Conservation (phyloP, 164 flowering plant genomes). For the Vitis rotundifolia region DNA sequence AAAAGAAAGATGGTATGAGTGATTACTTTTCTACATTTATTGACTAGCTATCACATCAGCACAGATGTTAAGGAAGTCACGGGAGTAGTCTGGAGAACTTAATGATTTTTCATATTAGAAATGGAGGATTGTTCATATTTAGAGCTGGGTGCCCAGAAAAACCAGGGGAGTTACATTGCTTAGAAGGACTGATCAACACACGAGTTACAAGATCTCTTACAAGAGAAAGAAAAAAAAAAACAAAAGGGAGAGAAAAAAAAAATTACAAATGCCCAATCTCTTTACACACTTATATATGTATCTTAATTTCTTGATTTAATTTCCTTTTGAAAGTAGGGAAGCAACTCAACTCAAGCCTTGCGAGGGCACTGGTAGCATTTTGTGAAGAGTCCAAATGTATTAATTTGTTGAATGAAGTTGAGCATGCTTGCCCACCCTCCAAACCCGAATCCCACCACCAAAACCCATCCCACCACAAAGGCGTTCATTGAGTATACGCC, state of each 20-base stretch:
- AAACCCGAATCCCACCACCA: conserved; percentile 68
- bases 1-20: too few species aligned
- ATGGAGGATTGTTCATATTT: too few species aligned
- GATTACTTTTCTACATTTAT: too few species aligned
- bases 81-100: too few species aligned
- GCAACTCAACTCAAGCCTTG: conserved; percentile 29
- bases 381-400: conserved; percentile 65
- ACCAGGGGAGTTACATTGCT: conserved; percentile 15
- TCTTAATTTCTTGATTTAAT: conserved; percentile 11
- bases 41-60: too few species aligned
- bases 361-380: conserved; percentile 78
- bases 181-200: conserved; percentile 21
- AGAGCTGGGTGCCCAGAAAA: conserved; percentile 9
- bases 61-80: too few species aligned
- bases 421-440: conserved; percentile 86
- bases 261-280: conserved; percentile 32
- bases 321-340: background rate
- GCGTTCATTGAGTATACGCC: conserved; percentile 51
- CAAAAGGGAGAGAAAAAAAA: background rate
- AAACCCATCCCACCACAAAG: conserved; percentile 73
- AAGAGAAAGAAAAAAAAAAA: background rate
- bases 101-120: too few species aligned
- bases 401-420: conserved; percentile 61
- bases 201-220: conserved; percentile 17
- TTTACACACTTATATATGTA: conserved; percentile 36